Evolutionary conservation across 108 stramenopile species (phyloP), one percentile per base, ranked within the genome.

Genomic region (Skeletonema grethae): DNA sequence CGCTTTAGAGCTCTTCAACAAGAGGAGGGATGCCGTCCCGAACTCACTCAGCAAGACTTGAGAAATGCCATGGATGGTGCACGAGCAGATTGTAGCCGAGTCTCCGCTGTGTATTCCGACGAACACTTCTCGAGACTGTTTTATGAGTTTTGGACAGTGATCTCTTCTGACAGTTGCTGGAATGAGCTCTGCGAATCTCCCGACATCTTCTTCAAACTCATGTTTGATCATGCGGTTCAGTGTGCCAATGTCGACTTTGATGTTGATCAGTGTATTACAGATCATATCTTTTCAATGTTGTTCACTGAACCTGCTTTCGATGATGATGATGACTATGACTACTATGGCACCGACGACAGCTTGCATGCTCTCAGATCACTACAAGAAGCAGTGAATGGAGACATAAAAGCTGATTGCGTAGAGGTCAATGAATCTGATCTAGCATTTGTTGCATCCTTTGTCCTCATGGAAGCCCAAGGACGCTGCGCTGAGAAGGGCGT

Each of bases 241-340:
- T 73, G 73, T 25, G 64, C 73, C 57, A 56, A 65, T 9, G 73
- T 73, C 25, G 31, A 59, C 20, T 31, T 65, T 25, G 73, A 73
- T 59, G 39, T 73, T 43, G 63, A 64, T 38, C 28, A 73, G 56
- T 73, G 73, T 38, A 64, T 65, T 65, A 57, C 22, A 38, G 60
- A 67, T 62, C 25, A 63, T 1, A 31, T 71, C 29, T 13, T 73
- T 39, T 13, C n/a, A 7, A 57, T 64, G n/a, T 15, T 58, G 12
- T 29, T 55, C 58, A 1, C 10, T 22, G 63, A 4, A 12, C 22
- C 35, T 56, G 22, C 1, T 22, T 22, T 8, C 0, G 6, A 53
- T 16, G 50, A 53, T 8, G 50, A 24, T 0, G 16, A 48, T 6
- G 46, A 48, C 18, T n/a, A 48, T 16, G 16, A 48, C 18, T 18